A percentile compares a stretch with the other conserved stretches of the same genome.
These are phyloP conservation scores for Leishmania arabica DNA, from an alignment of 208 protist genomes.

Conservation along the genomic window DNA sequence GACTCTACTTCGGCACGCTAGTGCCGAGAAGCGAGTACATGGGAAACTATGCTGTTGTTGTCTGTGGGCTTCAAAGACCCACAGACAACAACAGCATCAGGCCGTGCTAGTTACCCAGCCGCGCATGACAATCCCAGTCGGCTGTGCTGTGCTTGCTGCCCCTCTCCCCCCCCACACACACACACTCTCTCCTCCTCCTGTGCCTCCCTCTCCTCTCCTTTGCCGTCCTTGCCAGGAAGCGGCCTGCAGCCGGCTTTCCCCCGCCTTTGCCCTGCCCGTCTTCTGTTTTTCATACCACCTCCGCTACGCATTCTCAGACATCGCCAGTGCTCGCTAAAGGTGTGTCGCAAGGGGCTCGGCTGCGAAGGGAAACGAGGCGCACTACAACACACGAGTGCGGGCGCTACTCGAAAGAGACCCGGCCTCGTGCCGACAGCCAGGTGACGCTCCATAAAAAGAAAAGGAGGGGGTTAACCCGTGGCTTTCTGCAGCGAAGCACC, in stretches of 20 bases:
- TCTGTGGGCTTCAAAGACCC: not conserved
- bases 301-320: not conserved
- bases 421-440: not conserved
- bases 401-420: not conserved
- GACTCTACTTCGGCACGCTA: not conserved
- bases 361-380: not conserved
- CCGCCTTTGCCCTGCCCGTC: no score
- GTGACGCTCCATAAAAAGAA: no score
- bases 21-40: not conserved
- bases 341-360: not conserved
- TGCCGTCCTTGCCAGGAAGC: not conserved
- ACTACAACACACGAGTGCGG: not conserved
- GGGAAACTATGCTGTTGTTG: no score
- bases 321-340: not conserved
- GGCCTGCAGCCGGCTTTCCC: no score
- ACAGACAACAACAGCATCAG: not conserved
- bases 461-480: not conserved
- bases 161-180: not conserved
- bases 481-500: not conserved
- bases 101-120: not conserved
- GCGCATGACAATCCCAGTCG: not conserved
- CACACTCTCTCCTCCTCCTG: not conserved
- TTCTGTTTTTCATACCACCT: no score
- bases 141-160: not conserved
- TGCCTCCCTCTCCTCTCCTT: slow-evolving; percentile 11